A percentile compares a stretch with the other conserved stretches of the same genome.
Conservation (phyloP, 2,329 filamentous ascomycete genomes). For the Rutstroemia sp. region DNA sequence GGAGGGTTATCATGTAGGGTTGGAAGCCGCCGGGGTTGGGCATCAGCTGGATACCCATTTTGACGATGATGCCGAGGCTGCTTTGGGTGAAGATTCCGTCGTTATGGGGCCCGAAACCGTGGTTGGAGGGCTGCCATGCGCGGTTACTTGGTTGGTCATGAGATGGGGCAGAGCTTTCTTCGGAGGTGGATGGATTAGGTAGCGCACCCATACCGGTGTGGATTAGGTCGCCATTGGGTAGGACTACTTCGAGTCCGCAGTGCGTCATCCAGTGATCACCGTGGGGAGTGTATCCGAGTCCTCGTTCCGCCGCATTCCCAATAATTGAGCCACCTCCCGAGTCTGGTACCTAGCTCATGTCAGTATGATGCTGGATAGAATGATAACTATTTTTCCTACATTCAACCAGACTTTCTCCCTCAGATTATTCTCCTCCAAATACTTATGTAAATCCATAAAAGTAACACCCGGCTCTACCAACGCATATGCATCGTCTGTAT, state of each 20-base stretch:
- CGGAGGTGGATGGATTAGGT: conserved; percentile 8
- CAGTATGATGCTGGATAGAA: too few species aligned
- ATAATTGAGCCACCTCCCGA: conserved; percentile 36
- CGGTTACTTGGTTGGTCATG: conserved; percentile 31
- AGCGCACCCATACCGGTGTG: conserved; percentile 42
- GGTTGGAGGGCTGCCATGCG: conserved; percentile 30
- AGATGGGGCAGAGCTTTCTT: not conserved
- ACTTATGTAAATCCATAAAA: conserved; percentile 43
- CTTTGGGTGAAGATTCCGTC: conserved; percentile 45
- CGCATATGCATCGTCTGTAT: conserved; percentile 40
- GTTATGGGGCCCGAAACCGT: conserved; percentile 31
- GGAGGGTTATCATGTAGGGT: conserved; percentile 37
- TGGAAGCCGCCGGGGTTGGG: conserved; percentile 43
- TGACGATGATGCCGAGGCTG: conserved; percentile 45
- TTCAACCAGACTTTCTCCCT: conserved; percentile 37
- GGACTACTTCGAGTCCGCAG: conserved; percentile 38
- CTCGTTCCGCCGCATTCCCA: conserved; percentile 40
- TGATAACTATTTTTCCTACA: conserved; percentile 3
- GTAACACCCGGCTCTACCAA: conserved; percentile 50
- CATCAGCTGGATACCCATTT: conserved; percentile 47
- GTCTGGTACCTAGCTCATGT: conserved; percentile 17
- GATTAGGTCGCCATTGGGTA: conserved; percentile 39
- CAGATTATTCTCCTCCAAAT: conserved; percentile 37
- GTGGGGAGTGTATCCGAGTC: conserved; percentile 40
- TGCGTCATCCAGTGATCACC: conserved; percentile 35